Conservation (phyloP, 306 rosid species). For the Prunus dulcis region DNA sequence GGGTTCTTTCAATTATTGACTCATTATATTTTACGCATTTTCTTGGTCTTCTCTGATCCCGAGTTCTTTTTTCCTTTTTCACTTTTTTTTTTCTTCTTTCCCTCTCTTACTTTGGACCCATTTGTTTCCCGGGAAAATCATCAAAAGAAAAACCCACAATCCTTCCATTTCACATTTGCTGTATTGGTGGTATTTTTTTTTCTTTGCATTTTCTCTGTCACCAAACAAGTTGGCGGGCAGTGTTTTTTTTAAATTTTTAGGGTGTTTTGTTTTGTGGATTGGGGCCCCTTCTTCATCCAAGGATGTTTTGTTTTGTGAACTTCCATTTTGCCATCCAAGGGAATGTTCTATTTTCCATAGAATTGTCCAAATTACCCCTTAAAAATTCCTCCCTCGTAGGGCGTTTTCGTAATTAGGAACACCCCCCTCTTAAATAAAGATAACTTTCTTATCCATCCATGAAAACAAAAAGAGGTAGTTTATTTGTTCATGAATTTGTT, state of each 20-base stretch:
- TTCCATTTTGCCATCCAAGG: too few species aligned
- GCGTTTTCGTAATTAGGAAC: slow-evolving; percentile 1
- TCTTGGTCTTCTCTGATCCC: slow-evolving; percentile 79
- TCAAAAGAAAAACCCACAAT: background rate
- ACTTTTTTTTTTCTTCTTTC: slow-evolving; percentile 34
- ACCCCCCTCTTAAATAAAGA: background rate
- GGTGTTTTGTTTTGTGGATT: background rate
- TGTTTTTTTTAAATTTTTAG: background rate
- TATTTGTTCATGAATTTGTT: background rate
- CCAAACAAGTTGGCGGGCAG: slow-evolving; percentile 1
- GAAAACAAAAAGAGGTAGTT: background rate
- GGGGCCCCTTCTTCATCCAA: background rate
- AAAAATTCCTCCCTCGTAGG: background rate
- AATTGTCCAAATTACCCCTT: slow-evolving; percentile 14
- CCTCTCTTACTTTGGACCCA: slow-evolving; percentile 47
- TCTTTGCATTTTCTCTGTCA: background rate
- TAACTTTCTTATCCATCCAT: background rate
- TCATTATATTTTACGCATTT: slow-evolving; percentile 30
- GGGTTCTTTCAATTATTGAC: slow-evolving; percentile 44
- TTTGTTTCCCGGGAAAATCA: slow-evolving; percentile 32
- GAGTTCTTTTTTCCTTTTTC: slow-evolving; percentile 42
- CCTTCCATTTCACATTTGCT: background rate
- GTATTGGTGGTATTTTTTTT: background rate
- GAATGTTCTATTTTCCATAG: slow-evolving; percentile 7
- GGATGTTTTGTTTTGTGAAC: background rate